Conservation (phyloP, 345 rosid genomes). For the Salix arbutifolia region DNA sequence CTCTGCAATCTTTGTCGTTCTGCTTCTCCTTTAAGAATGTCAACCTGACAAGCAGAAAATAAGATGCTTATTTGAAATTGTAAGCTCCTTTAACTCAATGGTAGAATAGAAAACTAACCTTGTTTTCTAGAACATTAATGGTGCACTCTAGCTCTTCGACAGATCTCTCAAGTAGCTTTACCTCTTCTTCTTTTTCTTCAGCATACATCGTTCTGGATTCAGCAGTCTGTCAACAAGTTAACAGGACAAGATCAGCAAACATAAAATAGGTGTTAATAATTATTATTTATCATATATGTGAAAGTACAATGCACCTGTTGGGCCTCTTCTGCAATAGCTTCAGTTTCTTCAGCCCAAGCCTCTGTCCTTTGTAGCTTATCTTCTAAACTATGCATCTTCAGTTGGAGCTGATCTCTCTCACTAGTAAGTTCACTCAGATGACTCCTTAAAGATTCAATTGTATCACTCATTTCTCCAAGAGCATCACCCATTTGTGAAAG, state of each 20-base stretch:
- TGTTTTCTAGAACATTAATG: slow-evolving; percentile 68
- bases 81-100: slow-evolving; percentile 6
- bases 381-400: slow-evolving; percentile 53
- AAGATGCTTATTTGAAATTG: slow-evolving; percentile 15
- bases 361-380: slow-evolving; percentile 49
- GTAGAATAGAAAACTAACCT: slow-evolving; percentile 45
- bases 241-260: not conserved
- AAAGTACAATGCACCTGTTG: slow-evolving; percentile 49
- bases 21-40: slow-evolving; percentile 83
- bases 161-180: slow-evolving; percentile 77
- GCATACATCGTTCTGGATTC: slow-evolving; percentile 65
- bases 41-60: slow-evolving; percentile 51
- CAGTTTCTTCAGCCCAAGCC: slow-evolving; percentile 53
- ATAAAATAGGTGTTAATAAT: not conserved
- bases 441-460: slow-evolving; percentile 47
- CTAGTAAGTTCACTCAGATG: slow-evolving; percentile 39
- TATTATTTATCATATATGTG: not conserved
- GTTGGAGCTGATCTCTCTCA: slow-evolving; percentile 63
- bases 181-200: slow-evolving; percentile 85
- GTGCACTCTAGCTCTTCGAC: slow-evolving; percentile 87
- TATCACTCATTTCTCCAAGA: slow-evolving; percentile 54
- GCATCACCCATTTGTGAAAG: slow-evolving; percentile 49
- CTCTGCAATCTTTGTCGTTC: slow-evolving; percentile 80
- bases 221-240: slow-evolving; percentile 47
- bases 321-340: slow-evolving; percentile 65